Conservation (phyloP, 2,329 filamentous ascomycete genomes). For the Talaromyces piceae region DNA sequence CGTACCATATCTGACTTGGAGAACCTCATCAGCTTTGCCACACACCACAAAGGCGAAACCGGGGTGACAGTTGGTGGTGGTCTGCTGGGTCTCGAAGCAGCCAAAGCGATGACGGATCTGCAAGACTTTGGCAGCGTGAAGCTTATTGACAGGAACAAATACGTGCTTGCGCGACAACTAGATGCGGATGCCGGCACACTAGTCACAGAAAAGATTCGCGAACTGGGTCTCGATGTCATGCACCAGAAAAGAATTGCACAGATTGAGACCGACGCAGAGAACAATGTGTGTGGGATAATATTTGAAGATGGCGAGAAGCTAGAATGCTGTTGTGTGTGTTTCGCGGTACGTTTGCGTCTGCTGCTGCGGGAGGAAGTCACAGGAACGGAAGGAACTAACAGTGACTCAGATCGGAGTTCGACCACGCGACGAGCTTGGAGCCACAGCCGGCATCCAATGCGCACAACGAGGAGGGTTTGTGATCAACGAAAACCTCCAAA, state of each 20-base stretch:
- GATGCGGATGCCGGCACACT: slow-evolving; percentile 73
- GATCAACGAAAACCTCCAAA: slow-evolving; percentile 52
- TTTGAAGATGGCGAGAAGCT: slow-evolving; percentile 77
- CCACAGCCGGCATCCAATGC: slow-evolving; percentile 61
- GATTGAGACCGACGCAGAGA: slow-evolving; percentile 61
- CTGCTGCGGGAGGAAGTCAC: slow-evolving; percentile 4
- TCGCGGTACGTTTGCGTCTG: slow-evolving; percentile 50
- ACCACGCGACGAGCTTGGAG: slow-evolving; percentile 69
- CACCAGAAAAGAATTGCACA: slow-evolving; percentile 66
- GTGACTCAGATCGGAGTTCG: slow-evolving; percentile 62
- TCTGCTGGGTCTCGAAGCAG: slow-evolving; percentile 76
- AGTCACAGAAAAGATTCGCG: slow-evolving; percentile 72
- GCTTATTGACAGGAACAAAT: slow-evolving; percentile 72
- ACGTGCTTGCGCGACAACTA: slow-evolving; percentile 75
- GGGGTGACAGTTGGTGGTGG: slow-evolving; percentile 79
- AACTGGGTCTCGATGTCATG: slow-evolving; percentile 72
- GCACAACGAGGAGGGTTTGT: slow-evolving; percentile 66
- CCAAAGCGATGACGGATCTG: slow-evolving; percentile 85
- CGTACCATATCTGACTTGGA: slow-evolving; percentile 76
- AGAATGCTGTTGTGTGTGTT: slow-evolving; percentile 74
- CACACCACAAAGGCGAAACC: slow-evolving; percentile 56
- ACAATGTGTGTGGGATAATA: slow-evolving; percentile 63
- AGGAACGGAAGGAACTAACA: slow-evolving; percentile 1
- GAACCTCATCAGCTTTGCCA: slow-evolving; percentile 65
- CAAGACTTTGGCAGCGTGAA: slow-evolving; percentile 66